Conservation (phyloP, 805 yeast genomes). For the Candida quercuum region DNA sequence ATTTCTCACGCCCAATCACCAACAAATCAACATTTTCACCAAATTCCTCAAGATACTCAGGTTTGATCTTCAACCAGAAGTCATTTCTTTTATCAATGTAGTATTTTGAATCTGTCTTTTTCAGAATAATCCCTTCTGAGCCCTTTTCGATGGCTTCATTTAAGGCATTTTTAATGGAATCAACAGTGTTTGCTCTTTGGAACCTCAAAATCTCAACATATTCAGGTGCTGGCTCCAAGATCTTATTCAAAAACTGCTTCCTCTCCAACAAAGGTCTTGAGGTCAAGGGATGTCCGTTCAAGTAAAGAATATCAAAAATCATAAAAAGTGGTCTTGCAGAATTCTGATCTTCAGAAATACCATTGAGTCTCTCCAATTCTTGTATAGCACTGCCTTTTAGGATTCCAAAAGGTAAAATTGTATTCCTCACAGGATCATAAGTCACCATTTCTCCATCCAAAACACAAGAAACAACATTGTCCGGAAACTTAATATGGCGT, state of each 20-base stretch:
- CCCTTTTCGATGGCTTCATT: constrained; percentile 51
- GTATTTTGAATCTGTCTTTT: constrained; percentile 56
- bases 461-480: constrained; percentile 30
- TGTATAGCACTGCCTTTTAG: constrained; percentile 66
- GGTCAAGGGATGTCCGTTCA: constrained; percentile 64
- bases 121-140: constrained; percentile 81
- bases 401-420: constrained; percentile 74
- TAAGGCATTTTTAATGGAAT: constrained; percentile 53
- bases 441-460: constrained; percentile 95
- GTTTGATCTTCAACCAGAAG: constrained; percentile 87
- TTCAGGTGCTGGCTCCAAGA: constrained; percentile 34
- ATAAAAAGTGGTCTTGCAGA: constrained; percentile 50
- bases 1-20: constrained; percentile 74
- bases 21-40: constrained; percentile 82
- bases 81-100: constrained; percentile 53
- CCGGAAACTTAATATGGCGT: constrained; percentile 37
- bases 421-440: constrained; percentile 55
- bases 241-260: constrained; percentile 41
- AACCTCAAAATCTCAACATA: constrained; percentile 45
- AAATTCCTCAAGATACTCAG: constrained; percentile 80
- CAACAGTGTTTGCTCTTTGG: constrained; percentile 35
- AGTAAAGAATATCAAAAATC: constrained; percentile 66
- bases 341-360: constrained; percentile 26
- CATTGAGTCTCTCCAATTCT: constrained; percentile 38
- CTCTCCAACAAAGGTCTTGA: constrained; percentile 50